A percentile compares a stretch with the other conserved stretches of the same genome.
Conservation (phyloP, 2,329 filamentous ascomycete species). For the Botryotinia globosa region DNA sequence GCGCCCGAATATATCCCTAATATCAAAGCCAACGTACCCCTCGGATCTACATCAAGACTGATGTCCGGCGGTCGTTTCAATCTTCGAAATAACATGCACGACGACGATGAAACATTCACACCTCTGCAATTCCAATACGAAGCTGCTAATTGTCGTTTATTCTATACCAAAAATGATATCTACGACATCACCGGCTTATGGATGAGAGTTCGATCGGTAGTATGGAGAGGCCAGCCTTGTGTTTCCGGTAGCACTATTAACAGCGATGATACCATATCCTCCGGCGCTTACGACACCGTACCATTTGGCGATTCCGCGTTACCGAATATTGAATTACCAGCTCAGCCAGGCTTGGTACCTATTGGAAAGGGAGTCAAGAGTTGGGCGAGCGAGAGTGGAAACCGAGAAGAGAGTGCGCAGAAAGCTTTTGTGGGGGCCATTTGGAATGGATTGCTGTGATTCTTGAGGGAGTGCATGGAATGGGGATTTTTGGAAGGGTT, state of each 20-base stretch:
- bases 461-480: background rate
- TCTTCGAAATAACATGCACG: slow-evolving; percentile 34
- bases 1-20: slow-evolving; percentile 41
- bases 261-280: background rate
- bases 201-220: slow-evolving; percentile 43
- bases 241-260: slow-evolving; percentile 28
- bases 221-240: slow-evolving; percentile 43
- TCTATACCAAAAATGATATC: slow-evolving; percentile 49
- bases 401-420: slow-evolving; percentile 8
- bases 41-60: background rate
- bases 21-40: background rate
- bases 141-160: slow-evolving; percentile 59
- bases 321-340: background rate
- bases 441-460: slow-evolving; percentile 7
- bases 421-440: slow-evolving; percentile 17
- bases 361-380: background rate
- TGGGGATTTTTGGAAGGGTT: background rate
- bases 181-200: slow-evolving; percentile 47
- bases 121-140: slow-evolving; percentile 61
- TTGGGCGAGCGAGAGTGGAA: slow-evolving; percentile 17
- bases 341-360: slow-evolving; percentile 10
- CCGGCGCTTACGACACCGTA: slow-evolving; percentile 10
- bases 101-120: slow-evolving; percentile 32
- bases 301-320: slow-evolving; percentile 4
- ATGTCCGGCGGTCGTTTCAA: slow-evolving; percentile 29